A percentile compares a stretch with the other conserved stretches of the same genome.
phyloP scores from a whole-genome alignment of 2,329 filamentous ascomycete genomes.

The Colletotrichum acutatum region DNA sequence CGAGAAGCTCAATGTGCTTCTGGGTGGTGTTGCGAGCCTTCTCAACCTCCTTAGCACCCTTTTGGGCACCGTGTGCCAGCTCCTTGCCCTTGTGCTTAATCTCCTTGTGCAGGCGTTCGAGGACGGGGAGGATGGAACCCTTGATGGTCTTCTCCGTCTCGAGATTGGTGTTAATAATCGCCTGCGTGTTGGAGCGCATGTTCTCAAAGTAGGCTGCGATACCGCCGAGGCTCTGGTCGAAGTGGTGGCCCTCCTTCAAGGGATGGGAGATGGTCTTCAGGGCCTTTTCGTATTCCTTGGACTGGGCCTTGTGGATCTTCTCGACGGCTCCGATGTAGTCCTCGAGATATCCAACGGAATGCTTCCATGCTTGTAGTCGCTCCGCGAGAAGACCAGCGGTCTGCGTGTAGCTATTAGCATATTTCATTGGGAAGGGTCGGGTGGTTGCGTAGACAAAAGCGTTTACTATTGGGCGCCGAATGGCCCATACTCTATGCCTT shows the following conservation, averaged over 20 bases:
- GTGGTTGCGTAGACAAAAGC: neutral
- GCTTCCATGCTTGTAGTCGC: constrained; percentile 94
- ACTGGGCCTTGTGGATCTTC: constrained; percentile 84
- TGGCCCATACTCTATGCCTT: neutral
- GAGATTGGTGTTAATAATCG: constrained; percentile 85
- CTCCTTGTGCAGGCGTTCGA: constrained; percentile 92
- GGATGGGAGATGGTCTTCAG: constrained; percentile 91
- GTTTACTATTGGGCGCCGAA: neutral
- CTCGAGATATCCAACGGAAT: constrained; percentile 90
- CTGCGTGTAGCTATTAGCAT: constrained; percentile 50
- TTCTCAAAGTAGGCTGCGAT: constrained; percentile 94
- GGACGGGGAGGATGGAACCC: constrained; percentile 84
- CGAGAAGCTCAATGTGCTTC: constrained; percentile 95
- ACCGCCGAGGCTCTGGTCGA: constrained; percentile 89
- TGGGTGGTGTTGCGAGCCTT: constrained; percentile 88
- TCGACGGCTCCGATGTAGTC: constrained; percentile 88
- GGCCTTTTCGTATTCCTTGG: constrained; percentile 95
- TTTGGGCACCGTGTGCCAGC: constrained; percentile 81
- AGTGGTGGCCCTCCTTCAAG: constrained; percentile 90
- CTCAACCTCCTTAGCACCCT: constrained; percentile 89
- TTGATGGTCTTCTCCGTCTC: constrained; percentile 94
- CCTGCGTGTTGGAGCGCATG: constrained; percentile 91
- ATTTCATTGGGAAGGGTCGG: neutral
- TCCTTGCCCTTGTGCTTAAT: constrained; percentile 98
- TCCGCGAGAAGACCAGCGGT: constrained; percentile 85